Conservation (phyloP, 495 filamentous ascomycete genomes). For the Bryoglossum gracile region DNA sequence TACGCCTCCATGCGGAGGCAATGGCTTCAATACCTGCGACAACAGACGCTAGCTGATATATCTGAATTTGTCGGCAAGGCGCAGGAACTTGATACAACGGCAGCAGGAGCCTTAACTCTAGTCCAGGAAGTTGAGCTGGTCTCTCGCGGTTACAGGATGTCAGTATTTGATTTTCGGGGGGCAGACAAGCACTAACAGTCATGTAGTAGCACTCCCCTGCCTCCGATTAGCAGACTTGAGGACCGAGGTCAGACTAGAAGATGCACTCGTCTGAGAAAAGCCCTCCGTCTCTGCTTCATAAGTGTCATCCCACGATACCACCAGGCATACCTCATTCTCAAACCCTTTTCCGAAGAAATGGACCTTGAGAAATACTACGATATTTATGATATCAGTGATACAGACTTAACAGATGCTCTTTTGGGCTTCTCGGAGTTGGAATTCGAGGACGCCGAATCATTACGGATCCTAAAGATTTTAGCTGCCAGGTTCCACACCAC, state of each 20-base stretch:
- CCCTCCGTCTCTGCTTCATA: slow-evolving; percentile 59
- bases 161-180: slow-evolving; percentile 23
- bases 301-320: slow-evolving; percentile 63
- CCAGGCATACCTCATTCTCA: slow-evolving; percentile 56
- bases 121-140: slow-evolving; percentile 97
- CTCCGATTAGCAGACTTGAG: slow-evolving; percentile 77
- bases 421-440: slow-evolving; percentile 52
- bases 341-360: slow-evolving; percentile 63
- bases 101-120: slow-evolving; percentile 70
- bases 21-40: slow-evolving; percentile 75
- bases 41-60: slow-evolving; percentile 69
- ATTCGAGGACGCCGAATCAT: slow-evolving; percentile 66
- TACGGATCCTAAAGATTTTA: slow-evolving; percentile 70
- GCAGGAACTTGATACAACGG: slow-evolving; percentile 77
- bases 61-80: slow-evolving; percentile 63
- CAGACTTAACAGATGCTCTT: slow-evolving; percentile 64
- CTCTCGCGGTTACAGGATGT: slow-evolving; percentile 89
- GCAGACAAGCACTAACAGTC: slow-evolving; percentile 31
- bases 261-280: slow-evolving; percentile 69
- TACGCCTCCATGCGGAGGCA: slow-evolving; percentile 73
- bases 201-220: slow-evolving; percentile 70
- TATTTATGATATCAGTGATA: slow-evolving; percentile 79
- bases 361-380: slow-evolving; percentile 87
- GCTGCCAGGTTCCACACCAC: slow-evolving; percentile 73
- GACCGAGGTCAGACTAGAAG: slow-evolving; percentile 68